Conservation (phyloP, 495 filamentous ascomycete genomes). For the Xylaria grammica region DNA sequence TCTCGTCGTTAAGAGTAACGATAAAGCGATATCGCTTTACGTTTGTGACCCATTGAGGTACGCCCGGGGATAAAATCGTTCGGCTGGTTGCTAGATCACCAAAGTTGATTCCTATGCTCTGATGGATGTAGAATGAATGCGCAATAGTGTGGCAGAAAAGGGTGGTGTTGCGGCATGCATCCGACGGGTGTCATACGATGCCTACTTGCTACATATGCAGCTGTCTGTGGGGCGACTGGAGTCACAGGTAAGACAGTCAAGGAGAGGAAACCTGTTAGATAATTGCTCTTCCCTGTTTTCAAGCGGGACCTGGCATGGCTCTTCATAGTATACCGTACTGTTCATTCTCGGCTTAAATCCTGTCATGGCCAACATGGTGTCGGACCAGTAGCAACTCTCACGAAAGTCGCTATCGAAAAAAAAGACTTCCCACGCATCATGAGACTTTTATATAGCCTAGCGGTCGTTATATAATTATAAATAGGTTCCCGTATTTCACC, state of each 20-base stretch:
- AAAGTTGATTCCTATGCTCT: no score
- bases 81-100: no score
- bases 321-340: not conserved
- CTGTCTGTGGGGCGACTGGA: not conserved
- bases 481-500: not conserved
- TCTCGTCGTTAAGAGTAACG: no score
- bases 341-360: not conserved
- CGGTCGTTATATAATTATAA: not conserved
- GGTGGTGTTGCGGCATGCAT: no score
- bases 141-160: not conserved
- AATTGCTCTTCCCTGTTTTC: slow-evolving; percentile 4
- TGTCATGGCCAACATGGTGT: not conserved
- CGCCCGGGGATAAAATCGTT: no score
- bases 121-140: not conserved
- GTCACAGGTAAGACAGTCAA: not conserved
- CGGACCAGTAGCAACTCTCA: not conserved
- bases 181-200: slow-evolving; percentile 10
- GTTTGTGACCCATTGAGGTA: no score
- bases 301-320: not conserved
- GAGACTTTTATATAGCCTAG: slow-evolving; percentile 11
- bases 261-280: slow-evolving; percentile 1
- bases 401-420: not conserved
- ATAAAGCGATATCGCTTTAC: no score
- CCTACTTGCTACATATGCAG: not conserved
- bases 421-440: not conserved